A percentile compares a stretch with the other conserved stretches of the same genome.
Evolutionary conservation across 208 protist genomes (phyloP).

Genomic region (Trypanosoma lewisi): DNA sequence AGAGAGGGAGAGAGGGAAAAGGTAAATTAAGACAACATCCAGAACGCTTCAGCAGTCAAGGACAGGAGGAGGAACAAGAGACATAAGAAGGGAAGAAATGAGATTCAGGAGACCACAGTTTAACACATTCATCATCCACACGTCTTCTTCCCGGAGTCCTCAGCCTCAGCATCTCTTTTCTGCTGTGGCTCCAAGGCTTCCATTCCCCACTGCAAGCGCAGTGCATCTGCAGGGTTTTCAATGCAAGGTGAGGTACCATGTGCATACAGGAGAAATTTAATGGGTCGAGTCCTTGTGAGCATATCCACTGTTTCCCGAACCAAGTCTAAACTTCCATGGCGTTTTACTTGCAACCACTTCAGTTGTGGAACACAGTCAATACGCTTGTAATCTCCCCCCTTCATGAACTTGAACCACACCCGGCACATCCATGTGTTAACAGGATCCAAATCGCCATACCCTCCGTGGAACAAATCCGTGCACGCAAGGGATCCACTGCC

Average conservation of each 20-base stretch:
- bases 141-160: neutral
- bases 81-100: neutral
- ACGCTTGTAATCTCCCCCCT: constrained; percentile 73
- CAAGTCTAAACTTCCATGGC: constrained; percentile 36
- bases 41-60: neutral
- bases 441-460: constrained; percentile 77
- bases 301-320: constrained; percentile 48
- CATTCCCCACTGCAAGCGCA: constrained; percentile 70
- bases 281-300: constrained; percentile 44
- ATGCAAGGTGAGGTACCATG: constrained; percentile 70
- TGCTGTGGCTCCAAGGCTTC: constrained; percentile 29
- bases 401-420: constrained; percentile 91
- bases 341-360: constrained; percentile 69
- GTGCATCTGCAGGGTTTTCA: constrained; percentile 41
- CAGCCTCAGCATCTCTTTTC: neutral
- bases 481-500: constrained; percentile 53
- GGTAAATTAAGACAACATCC: too few species aligned
- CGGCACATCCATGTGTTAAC: constrained; percentile 89
- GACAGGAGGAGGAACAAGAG: neutral
- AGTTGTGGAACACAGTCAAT: constrained; percentile 62
- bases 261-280: constrained; percentile 50
- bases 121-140: neutral
- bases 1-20: too few species aligned
- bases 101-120: neutral
- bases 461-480: constrained; percentile 83